phyloP scores from a whole-genome alignment of 2,329 filamentous ascomycete species.

The Fusarium decemcellulare region DNA sequence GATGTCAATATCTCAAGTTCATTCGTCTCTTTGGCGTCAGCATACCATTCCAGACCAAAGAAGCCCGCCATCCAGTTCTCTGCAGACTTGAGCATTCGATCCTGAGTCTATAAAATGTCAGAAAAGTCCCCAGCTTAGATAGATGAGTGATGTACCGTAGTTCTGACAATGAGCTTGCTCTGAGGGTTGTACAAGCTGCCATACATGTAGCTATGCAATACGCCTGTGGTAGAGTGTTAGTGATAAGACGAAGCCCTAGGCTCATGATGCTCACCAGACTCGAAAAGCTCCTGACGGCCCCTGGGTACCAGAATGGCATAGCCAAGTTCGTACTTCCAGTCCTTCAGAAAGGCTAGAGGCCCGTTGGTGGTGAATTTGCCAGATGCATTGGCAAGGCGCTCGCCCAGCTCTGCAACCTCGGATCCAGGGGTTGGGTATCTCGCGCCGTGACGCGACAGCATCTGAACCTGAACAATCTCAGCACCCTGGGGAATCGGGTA shows the following conservation, averaged over 20 bases:
- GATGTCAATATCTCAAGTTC: constrained; percentile 11
- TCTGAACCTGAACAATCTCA: constrained; percentile 78
- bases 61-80: constrained; percentile 86
- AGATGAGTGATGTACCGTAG: constrained; percentile 62
- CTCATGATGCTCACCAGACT: constrained; percentile 62
- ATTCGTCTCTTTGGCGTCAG: no score
- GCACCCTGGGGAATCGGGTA: constrained; percentile 76
- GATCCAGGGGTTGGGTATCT: constrained; percentile 78
- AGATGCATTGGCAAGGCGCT: constrained; percentile 68
- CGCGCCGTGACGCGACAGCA: constrained; percentile 81
- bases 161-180: constrained; percentile 80
- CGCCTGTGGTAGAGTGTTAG: constrained; percentile 57
- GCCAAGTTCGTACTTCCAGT: constrained; percentile 79
- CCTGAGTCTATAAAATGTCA: constrained; percentile 68
- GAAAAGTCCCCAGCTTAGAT: no score
- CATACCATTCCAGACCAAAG: constrained; percentile 79
- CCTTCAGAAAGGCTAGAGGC: constrained; percentile 74
- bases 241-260: not conserved
- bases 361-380: constrained; percentile 70
- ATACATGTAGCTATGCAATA: constrained; percentile 81
- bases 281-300: constrained; percentile 80
- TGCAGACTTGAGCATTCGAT: constrained; percentile 82
- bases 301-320: constrained; percentile 80
- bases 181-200: constrained; percentile 78
- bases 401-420: constrained; percentile 68